A percentile compares a stretch with the other conserved stretches of the same genome.
Conservation (phyloP, 257 asterid species). For the Rauvolfia tetraphylla region DNA sequence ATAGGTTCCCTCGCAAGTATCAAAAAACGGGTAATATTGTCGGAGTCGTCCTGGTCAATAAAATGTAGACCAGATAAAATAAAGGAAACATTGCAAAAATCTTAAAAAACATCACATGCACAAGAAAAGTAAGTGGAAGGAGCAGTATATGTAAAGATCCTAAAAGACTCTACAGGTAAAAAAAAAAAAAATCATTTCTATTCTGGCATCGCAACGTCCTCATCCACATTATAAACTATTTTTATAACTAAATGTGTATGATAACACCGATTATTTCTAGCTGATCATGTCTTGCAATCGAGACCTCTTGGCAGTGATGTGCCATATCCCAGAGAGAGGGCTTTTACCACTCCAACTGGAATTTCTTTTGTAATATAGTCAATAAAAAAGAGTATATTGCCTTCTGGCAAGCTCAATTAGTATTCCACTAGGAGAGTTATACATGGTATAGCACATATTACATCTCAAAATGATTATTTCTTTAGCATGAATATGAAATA, state of each 20-base stretch:
- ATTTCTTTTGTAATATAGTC: too few species aligned
- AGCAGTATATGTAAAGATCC: neutral
- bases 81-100: neutral
- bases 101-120: neutral
- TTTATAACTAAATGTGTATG: neutral
- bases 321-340: too few species aligned
- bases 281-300: neutral
- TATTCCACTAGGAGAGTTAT: neutral
- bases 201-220: neutral
- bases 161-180: neutral
- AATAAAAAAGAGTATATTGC: too few species aligned
- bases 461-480: neutral
- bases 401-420: neutral
- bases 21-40: constrained; percentile 76
- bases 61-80: constrained; percentile 17
- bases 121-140: neutral
- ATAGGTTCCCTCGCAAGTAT: constrained; percentile 80
- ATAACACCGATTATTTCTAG: neutral
- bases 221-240: neutral
- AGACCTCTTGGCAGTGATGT: neutral
- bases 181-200: neutral
- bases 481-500: neutral
- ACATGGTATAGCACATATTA: neutral
- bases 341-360: too few species aligned
- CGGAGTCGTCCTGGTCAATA: constrained; percentile 63